Percentiles rank a stretch among this genome's conserved stretches.
phyloP scores from a whole-genome alignment of 495 filamentous ascomycete genomes.

The Apodospora peruviana region DNA sequence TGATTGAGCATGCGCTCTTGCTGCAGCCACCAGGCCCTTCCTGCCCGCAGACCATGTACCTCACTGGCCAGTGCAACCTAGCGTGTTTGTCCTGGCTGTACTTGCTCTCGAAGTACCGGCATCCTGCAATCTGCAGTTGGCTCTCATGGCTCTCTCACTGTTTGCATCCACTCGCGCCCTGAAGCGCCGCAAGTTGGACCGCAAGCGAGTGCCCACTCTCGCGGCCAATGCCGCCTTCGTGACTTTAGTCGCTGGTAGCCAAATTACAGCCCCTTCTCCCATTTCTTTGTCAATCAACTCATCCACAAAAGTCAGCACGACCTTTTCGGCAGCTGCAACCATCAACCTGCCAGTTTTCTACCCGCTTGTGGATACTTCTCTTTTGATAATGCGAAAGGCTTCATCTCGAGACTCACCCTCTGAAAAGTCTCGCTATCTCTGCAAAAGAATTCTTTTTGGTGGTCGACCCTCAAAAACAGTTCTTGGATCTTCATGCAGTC shows the following conservation, averaged over 20 bases:
- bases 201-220: not conserved
- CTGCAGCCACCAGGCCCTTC: slow-evolving; percentile 23
- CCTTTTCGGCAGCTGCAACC: not conserved
- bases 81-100: slow-evolving; percentile 14
- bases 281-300: slow-evolving; percentile 17
- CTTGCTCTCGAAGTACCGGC: slow-evolving; percentile 22
- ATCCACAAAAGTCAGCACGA: not conserved
- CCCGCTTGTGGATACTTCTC: not conserved
- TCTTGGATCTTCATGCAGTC: no score
- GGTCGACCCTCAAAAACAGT: no score
- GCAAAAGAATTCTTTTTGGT: no score
- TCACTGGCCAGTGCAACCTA: slow-evolving; percentile 19
- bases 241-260: slow-evolving; percentile 17
- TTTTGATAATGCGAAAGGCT: not conserved
- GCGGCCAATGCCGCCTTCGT: not conserved
- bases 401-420: no score
- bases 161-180: not conserved
- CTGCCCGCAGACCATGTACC: slow-evolving; percentile 14
- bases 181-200: not conserved
- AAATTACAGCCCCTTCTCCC: slow-evolving; percentile 5
- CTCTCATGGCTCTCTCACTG: not conserved
- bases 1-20: slow-evolving; percentile 18
- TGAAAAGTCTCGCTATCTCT: no score
- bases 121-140: slow-evolving; percentile 2
- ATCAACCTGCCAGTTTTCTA: not conserved